Evolutionary conservation across 495 filamentous ascomycete species (phyloP), one percentile per base, ranked within the genome.

Genomic region (Massariosphaeria phaeospora): DNA sequence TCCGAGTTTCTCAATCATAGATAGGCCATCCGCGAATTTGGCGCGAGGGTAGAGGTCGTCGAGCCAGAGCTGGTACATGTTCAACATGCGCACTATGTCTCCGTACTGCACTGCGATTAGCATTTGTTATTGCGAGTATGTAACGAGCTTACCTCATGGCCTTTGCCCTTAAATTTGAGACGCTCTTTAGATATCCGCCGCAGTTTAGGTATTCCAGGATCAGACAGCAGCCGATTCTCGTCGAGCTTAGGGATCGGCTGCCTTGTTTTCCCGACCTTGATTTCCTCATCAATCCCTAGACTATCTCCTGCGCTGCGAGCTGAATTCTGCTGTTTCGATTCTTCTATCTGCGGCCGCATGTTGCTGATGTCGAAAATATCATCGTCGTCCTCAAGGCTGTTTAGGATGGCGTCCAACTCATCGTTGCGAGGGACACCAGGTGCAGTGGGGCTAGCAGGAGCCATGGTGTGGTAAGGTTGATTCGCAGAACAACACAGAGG

Each of bases 1-100:
- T 1, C 93, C 93, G 3, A 89, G 72, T 70, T 95, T 96, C 69
- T 99, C 94, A 7, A 96, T 88, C 70, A 96, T 96, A 27, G 82
- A 71, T 17, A 96, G 73, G 3, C 87, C 93, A 64, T 99, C 94
- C 21, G 85, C 76, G 54, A 99, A 97, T 65, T 89, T 94, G 0
- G 91, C 93, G 59, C 91, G 89, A 36, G 93, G 94, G 61, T 88
- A 99, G 21, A 99, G 75, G 54, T 95, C 89, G 67, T 99, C 93
- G 4, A 97, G 87, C 93, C 93, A 99, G 58, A 94, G 71, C 67
- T 97, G 93, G 67, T 97, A 99, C 65, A 90, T 85, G 35, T 85
- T 84, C 52, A 99, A 78, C 10, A 99, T 76, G 42, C 84, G 82
- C 1, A 84, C 77, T 1, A 88, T 77, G 67, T 99, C 93, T 25